Percentiles rank a stretch among this genome's conserved stretches.
phyloP scores from a whole-genome alignment of 1,284 basidiomycete genomes.

The Pseudozyma sp. region DNA sequence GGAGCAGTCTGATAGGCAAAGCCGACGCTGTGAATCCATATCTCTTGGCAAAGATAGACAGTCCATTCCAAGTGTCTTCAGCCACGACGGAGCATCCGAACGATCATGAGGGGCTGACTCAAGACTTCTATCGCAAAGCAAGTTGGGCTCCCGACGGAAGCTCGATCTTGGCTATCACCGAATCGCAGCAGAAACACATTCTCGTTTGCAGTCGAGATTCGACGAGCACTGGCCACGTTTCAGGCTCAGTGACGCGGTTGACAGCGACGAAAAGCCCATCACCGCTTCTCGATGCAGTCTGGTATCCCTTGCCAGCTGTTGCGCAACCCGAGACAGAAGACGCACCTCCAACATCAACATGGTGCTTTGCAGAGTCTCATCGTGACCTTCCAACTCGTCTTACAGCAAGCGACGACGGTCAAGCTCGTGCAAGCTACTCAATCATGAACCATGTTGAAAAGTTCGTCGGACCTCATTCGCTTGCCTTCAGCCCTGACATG shows the following conservation, averaged over 20 bases:
- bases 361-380: constrained; percentile 57
- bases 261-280: constrained; percentile 23
- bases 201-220: constrained; percentile 5
- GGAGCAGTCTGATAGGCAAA: constrained; percentile 4
- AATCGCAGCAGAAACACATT: constrained; percentile 48
- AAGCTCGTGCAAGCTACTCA: constrained; percentile 48
- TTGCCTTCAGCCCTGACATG: constrained; percentile 55
- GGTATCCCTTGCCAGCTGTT: constrained; percentile 52
- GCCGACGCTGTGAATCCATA: constrained; percentile 1
- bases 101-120: no score
- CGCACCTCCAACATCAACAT: constrained; percentile 12
- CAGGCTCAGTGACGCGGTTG: not conserved
- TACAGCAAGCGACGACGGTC: constrained; percentile 37
- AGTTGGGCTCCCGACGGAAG: constrained; percentile 54
- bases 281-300: constrained; percentile 52
- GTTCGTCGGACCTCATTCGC: constrained; percentile 52
- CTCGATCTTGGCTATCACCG: constrained; percentile 45
- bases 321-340: constrained; percentile 3
- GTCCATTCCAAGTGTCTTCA: not conserved
- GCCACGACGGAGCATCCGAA: no score
- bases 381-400: constrained; percentile 52
- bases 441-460: constrained; percentile 62
- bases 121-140: constrained; percentile 43
- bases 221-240: not conserved
- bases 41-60: constrained; percentile 4